Conservation (phyloP, 1,284 basidiomycete species). For the Boletellus sp. region DNA sequence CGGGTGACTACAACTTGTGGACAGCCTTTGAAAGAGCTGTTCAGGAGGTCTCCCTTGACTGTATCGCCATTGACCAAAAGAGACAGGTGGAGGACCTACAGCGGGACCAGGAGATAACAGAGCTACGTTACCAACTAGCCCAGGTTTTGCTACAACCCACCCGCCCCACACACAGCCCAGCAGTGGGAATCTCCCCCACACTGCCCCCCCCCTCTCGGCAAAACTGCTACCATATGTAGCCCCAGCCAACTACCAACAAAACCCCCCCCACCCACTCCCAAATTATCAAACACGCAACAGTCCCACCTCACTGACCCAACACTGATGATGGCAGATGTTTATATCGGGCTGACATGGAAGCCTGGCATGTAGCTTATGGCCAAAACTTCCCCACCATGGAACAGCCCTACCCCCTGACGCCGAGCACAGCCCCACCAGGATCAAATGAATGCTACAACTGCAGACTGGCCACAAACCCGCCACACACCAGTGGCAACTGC, state of each 20-base stretch:
- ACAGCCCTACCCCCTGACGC: background rate
- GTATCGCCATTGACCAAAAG: background rate
- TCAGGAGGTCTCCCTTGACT: background rate
- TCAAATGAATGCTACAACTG: slow-evolving; percentile 1
- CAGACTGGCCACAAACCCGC: background rate
- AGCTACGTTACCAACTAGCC: background rate
- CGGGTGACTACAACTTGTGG: background rate
- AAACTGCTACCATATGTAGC: background rate
- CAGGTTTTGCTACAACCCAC: background rate
- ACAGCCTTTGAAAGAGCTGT: background rate
- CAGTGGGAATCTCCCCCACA: background rate
- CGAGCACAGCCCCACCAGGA: background rate
- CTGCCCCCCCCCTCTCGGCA: too few relatives aligned
- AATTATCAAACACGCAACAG: background rate
- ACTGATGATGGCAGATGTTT: background rate
- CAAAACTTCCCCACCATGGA: background rate
- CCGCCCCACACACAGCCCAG: background rate
- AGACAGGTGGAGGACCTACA: background rate
- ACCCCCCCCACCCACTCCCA: background rate
- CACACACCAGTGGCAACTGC: background rate
- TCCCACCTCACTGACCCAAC: background rate
- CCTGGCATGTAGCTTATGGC: background rate
- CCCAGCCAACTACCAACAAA: background rate
- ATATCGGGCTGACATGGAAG: background rate
- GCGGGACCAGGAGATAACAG: background rate